A percentile compares a stretch with the other conserved stretches of the same genome.
phyloP scores from a whole-genome alignment of 306 rosid species.

The Trifolium fragiferum region DNA sequence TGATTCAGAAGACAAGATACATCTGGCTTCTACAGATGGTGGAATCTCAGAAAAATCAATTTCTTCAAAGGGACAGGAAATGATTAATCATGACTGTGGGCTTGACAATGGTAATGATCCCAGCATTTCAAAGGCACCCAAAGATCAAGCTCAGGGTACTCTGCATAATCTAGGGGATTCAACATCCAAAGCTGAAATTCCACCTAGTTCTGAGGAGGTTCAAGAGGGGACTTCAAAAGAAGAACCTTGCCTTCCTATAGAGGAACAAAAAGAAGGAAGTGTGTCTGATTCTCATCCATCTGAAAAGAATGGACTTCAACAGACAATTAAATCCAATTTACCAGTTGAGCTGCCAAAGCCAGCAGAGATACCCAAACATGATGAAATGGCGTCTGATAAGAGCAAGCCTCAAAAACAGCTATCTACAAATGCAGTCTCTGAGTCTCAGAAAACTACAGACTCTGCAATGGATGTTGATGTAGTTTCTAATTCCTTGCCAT shows the following conservation, averaged over 20 bases:
- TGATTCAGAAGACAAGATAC: conserved; percentile 53
- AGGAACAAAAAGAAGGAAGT: conserved; percentile 48
- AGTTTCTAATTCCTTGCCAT: conserved; percentile 47
- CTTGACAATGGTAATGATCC: conserved; percentile 48
- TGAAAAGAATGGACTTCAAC: conserved; percentile 55
- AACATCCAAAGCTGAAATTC: conserved; percentile 52
- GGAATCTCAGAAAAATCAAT: conserved; percentile 44
- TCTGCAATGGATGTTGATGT: conserved; percentile 55
- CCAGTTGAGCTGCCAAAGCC: conserved; percentile 45
- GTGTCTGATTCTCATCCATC: conserved; percentile 50
- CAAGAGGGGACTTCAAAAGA: conserved; percentile 47
- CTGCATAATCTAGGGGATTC: conserved; percentile 48
- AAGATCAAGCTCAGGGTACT: conserved; percentile 49
- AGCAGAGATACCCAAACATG: conserved; percentile 45
- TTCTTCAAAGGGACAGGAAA: conserved; percentile 51
- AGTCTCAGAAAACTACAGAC: conserved; percentile 47
- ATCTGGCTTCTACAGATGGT: conserved; percentile 41
- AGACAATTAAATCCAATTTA: conserved; percentile 45
- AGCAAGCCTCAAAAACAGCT: conserved; percentile 31
- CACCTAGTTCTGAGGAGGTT: conserved; percentile 53
- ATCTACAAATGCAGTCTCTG: conserved; percentile 44
- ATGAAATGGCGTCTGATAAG: conserved; percentile 45
- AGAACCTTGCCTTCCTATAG: conserved; percentile 50
- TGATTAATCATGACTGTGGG: conserved; percentile 39
- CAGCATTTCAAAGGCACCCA: conserved; percentile 49